Evolutionary conservation across 352 stramenopile species (phyloP).

Genomic region (Globisporangium nagaii): DNA sequence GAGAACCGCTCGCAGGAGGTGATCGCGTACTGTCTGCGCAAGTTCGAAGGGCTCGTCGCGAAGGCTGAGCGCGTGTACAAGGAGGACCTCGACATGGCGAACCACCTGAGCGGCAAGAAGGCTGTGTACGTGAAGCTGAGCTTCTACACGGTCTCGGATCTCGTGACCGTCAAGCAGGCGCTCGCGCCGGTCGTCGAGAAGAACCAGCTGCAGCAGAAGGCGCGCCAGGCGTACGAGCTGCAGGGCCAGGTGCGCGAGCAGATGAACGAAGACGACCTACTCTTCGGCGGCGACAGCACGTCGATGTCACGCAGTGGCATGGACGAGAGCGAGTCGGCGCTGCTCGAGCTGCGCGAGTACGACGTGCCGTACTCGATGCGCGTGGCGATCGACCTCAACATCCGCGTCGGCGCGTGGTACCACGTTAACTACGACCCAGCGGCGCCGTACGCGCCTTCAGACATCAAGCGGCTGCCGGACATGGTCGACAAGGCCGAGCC

Average conservation of each 20-base stretch:
- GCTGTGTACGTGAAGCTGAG: constrained; percentile 87
- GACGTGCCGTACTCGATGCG: constrained; percentile 98
- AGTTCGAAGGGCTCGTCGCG: constrained; percentile 85
- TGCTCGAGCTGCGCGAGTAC: constrained; percentile 96
- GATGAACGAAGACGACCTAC: constrained; percentile 35
- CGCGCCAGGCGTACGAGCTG: constrained; percentile 65
- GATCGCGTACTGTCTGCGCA: constrained; percentile 71
- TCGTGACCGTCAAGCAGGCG: constrained; percentile 64
- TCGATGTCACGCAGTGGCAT: constrained; percentile 12
- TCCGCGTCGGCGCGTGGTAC: constrained; percentile 97
- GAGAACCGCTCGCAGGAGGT: constrained; percentile 62
- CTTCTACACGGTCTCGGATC: constrained; percentile 77
- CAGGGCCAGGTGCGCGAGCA: constrained; percentile 36
- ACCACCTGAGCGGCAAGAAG: constrained; percentile 86
- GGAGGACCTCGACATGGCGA: constrained; percentile 90
- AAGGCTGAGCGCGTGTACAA: constrained; percentile 67
- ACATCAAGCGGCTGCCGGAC: constrained; percentile 61
- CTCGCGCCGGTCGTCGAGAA: constrained; percentile 52
- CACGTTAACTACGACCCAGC: constrained; percentile 83
- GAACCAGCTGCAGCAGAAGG: constrained; percentile 59
- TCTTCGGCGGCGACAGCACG: constrained; percentile 21
- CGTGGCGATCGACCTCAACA: constrained; percentile 94
- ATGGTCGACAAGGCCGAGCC: constrained; percentile 92
- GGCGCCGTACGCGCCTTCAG: constrained; percentile 41
- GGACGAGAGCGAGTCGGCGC: constrained; percentile 61